phyloP scores from a whole-genome alignment of 1,284 basidiomycete species.

The Porodaedalea pini region DNA sequence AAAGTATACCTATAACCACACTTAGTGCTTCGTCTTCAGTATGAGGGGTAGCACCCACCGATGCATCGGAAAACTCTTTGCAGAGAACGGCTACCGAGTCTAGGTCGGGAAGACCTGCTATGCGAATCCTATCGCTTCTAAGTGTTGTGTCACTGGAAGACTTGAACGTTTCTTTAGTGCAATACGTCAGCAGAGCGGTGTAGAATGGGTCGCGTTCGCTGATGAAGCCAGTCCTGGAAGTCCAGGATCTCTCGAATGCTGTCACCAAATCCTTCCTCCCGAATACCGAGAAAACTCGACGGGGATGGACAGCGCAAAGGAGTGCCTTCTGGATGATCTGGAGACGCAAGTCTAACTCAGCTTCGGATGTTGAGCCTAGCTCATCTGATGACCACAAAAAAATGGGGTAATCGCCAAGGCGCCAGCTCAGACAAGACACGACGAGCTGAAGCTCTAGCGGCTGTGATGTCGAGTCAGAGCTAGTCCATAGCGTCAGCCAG shows the following conservation, averaged over 20 bases:
- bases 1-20: constrained; percentile 33
- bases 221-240: constrained; percentile 33
- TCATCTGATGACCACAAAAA: constrained; percentile 45
- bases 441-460: constrained; percentile 42
- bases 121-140: constrained; percentile 32
- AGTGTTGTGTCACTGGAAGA: constrained; percentile 24
- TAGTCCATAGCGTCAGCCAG: constrained; percentile 52
- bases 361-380: constrained; percentile 1
- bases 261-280: constrained; percentile 37
- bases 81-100: constrained; percentile 40
- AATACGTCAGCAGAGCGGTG: constrained; percentile 40
- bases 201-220: constrained; percentile 41
- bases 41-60: constrained; percentile 31
- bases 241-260: constrained; percentile 38
- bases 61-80: constrained; percentile 46
- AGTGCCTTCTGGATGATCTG: constrained; percentile 30
- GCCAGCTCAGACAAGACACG: constrained; percentile 44
- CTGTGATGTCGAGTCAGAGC: constrained; percentile 26
- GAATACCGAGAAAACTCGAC: constrained; percentile 48
- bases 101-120: constrained; percentile 29
- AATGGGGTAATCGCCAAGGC: constrained; percentile 46
- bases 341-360: constrained; percentile 17
- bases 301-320: constrained; percentile 36
- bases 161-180: constrained; percentile 36
- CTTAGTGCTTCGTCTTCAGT: background rate